Base-by-base conservation (phyloP, 495 filamentous ascomycete genomes). In the Penicillium canariense region DNA sequence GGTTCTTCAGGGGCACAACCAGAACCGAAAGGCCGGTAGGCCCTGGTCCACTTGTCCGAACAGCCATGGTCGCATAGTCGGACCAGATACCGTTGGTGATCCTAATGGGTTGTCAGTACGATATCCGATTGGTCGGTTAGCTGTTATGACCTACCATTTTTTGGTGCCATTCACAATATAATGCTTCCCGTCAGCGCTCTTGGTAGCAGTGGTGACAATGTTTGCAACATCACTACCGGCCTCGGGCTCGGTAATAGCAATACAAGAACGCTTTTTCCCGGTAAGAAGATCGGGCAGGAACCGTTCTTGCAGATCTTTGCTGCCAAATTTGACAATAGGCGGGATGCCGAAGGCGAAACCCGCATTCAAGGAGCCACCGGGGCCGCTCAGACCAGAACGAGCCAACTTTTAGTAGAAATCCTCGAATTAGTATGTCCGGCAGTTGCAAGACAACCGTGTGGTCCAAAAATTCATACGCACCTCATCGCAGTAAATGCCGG, bases 41-140 rank as follows among this genome's bases (percentile, higher is more conserved):
- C 1, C 83, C 80, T n/a, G 79, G 74, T 1, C 80, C 83, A n/a
- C 87, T 86, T 0, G 88, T 90, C n/a, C 87, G 83, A 1, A 90
- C 88, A 4, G 86, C 87, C 82, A 88, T 90, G 34, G 80, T 81
- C 11, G 81, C 75, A 63, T 86, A 87, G 54, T 89, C 82, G 5
- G 84, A 77, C 86, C 86, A 90, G 56, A 89, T 84, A 8, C 86
- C 87, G 62, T 89, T 91, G 1, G 87, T 90, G 59, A 89, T 89
- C 83, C 77, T 80, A 3, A 11, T 8, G n/a, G 17, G 20, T 45
- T 46, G n/a, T 53, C 17, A 52, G 25, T 11, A 30, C 18, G n/a
- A 28, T 25, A 42, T 42, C 11, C n/a, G 12, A 1, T 18, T 35
- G 2, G 0, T 31, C 12, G 7, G 18, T 2, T 15, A 11, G 8